Evolutionary conservation across 768 basidiomycete genomes (phyloP).

Genomic region (Phaeolepiota aurea): DNA sequence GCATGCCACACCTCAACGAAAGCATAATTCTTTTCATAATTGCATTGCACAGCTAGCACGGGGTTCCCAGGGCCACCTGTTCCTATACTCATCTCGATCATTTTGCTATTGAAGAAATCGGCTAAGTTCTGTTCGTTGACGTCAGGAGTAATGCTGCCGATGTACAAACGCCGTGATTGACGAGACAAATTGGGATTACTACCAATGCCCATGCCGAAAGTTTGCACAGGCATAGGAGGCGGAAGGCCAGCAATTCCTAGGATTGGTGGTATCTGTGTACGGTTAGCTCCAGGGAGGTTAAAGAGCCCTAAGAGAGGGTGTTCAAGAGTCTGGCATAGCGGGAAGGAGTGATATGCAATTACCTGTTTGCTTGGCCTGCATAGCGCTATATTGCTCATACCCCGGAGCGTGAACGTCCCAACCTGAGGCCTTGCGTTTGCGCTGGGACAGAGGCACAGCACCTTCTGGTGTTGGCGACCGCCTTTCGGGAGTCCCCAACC

Average conservation of each 20-base stretch:
- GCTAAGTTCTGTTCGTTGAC: slow-evolving; percentile 89
- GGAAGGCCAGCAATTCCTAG: slow-evolving; percentile 75
- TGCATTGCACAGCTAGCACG: slow-evolving; percentile 90
- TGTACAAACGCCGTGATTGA: slow-evolving; percentile 92
- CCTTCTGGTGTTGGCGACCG: slow-evolving; percentile 90
- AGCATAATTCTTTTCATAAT: slow-evolving; percentile 98
- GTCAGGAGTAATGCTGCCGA: slow-evolving; percentile 92
- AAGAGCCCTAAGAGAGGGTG: slow-evolving; percentile 61
- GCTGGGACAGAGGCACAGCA: slow-evolving; percentile 70
- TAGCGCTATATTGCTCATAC: slow-evolving; percentile 89
- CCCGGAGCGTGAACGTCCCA: slow-evolving; percentile 97
- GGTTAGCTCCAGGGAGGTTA: slow-evolving; percentile 92
- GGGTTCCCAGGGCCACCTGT: slow-evolving; percentile 83
- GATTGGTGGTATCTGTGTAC: slow-evolving; percentile 80
- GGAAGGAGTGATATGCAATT: slow-evolving; percentile 10
- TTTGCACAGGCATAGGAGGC: slow-evolving; percentile 76
- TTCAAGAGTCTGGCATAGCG: slow-evolving; percentile 7
- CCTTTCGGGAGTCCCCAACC: slow-evolving; percentile 65
- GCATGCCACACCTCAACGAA: slow-evolving; percentile 78
- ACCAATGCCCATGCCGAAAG: slow-evolving; percentile 81
- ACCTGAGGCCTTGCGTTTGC: slow-evolving; percentile 82
- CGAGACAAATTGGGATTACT: slow-evolving; percentile 85
- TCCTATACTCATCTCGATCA: slow-evolving; percentile 87
- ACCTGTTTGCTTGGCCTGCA: slow-evolving; percentile 99
- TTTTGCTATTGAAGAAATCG: slow-evolving; percentile 94